phyloP scores from a whole-genome alignment of 2,329 filamentous ascomycete species.

The Pseudophaeomoniella oleicola region DNA sequence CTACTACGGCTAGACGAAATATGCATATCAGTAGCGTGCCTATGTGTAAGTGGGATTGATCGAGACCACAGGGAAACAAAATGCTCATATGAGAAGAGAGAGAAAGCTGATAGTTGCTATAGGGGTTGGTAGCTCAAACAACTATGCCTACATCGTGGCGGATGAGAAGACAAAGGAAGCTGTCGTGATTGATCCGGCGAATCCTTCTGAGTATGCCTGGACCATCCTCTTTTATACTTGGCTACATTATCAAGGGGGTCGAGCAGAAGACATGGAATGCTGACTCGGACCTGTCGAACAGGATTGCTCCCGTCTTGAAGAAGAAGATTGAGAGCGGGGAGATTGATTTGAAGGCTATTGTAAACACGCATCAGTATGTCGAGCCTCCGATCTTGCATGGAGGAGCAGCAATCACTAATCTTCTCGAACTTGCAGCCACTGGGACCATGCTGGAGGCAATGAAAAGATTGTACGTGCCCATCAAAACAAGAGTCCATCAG shows the following conservation, averaged over 20 bases:
- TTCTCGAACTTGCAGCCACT: conserved; percentile 48
- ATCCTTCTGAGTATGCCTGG: conserved; percentile 31
- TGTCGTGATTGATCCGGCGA: conserved; percentile 36
- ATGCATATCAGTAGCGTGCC: conserved; percentile 40
- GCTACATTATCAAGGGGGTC: too few species aligned
- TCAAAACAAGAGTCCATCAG: too few species aligned
- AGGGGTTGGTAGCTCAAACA: conserved; percentile 26
- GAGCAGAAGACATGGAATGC: too few species aligned
- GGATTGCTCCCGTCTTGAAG: conserved; percentile 52
- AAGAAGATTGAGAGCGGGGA: conserved; percentile 54
- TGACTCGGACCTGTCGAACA: conserved; percentile 14
- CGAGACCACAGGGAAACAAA: conserved; percentile 10
- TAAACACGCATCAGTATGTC: conserved; percentile 92
- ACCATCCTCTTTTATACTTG: too few species aligned
- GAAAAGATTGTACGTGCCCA: conserved; percentile 58
- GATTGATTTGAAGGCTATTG: conserved; percentile 75
- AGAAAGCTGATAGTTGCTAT: conserved; percentile 11
- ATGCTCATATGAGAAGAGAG: conserved; percentile 16
- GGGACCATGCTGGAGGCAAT: conserved; percentile 91
- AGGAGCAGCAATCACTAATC: conserved; percentile 5
- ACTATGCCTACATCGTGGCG: conserved; percentile 37
- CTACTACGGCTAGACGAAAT: too few species aligned
- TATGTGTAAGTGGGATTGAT: conserved; percentile 29
- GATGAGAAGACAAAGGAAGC: conserved; percentile 34
- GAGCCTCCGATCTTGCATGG: background rate